A percentile compares a stretch with the other conserved stretches of the same genome.
phyloP scores from a whole-genome alignment of 345 rosid species.

The Chamaenerion angustifolium region DNA sequence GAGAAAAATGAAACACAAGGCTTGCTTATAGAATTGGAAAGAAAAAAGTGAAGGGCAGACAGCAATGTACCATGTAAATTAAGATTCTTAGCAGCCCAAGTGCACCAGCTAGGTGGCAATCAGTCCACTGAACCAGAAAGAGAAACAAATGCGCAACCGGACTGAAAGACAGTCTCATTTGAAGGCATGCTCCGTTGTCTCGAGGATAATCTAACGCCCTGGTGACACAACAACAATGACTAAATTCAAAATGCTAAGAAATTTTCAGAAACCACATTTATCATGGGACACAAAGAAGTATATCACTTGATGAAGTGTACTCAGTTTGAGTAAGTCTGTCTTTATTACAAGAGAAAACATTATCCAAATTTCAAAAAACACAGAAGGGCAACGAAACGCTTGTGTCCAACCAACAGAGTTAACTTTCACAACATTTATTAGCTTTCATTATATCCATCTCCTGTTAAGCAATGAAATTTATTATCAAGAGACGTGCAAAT shows the following conservation, averaged over 20 bases:
- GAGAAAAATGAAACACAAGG: neutral
- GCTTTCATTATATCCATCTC: too few relatives aligned
- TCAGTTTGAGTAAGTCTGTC: too few relatives aligned
- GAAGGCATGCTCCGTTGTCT: conserved; percentile 12
- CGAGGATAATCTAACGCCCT: conserved; percentile 14
- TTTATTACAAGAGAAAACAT: too few relatives aligned
- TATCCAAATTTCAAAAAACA: neutral
- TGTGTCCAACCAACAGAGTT: neutral
- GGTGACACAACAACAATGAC: neutral
- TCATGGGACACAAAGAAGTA: neutral
- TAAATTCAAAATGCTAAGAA: neutral
- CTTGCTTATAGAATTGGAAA: neutral
- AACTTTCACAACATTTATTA: too few relatives aligned
- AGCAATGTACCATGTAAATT: conserved; percentile 7
- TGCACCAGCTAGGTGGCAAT: conserved; percentile 16
- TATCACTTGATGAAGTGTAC: neutral
- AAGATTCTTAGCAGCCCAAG: conserved; percentile 13
- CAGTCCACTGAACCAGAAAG: conserved; percentile 17
- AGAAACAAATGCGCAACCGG: conserved; percentile 13
- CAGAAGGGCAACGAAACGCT: neutral
- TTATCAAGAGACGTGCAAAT: too few relatives aligned
- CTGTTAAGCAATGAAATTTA: too few relatives aligned
- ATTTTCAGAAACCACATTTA: neutral
- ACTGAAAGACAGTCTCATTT: conserved; percentile 12
- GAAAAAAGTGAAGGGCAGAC: too few relatives aligned